These are phyloP conservation scores for Camellia sinensis DNA, from an alignment of 148 eudicot species.

Conservation along the genomic window DNA sequence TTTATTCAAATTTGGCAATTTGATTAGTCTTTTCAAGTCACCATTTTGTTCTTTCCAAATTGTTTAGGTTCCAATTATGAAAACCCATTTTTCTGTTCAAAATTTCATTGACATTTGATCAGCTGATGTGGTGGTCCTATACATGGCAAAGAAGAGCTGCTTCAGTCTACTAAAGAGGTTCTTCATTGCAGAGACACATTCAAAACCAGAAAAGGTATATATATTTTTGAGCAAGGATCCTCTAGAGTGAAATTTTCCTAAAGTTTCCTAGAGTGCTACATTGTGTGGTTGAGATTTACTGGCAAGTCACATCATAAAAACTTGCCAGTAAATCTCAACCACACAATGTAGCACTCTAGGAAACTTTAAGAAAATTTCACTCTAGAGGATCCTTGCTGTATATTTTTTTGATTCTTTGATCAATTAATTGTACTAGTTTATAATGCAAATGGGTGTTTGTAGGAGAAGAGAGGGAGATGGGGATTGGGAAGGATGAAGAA, in stretches of 20 bases:
- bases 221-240: too few relatives aligned
- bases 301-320: too few relatives aligned
- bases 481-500: conserved; percentile 35
- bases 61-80: too few relatives aligned
- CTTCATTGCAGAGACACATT: conserved; percentile 37
- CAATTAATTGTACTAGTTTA: neutral
- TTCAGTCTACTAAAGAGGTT: conserved; percentile 44
- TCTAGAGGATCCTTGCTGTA: too few relatives aligned
- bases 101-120: neutral
- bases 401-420: neutral
- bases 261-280: too few relatives aligned
- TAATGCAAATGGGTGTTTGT: conserved; percentile 3
- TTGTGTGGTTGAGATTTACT: too few relatives aligned
- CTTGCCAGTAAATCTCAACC: too few relatives aligned
- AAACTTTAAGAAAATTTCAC: too few relatives aligned
- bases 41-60: neutral
- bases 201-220: conserved; percentile 45
- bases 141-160: conserved; percentile 66
- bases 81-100: too few relatives aligned
- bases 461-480: conserved; percentile 59
- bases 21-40: neutral
- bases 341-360: too few relatives aligned
- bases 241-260: too few relatives aligned
- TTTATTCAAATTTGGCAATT: neutral
- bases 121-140: conserved; percentile 12